phyloP scores from a whole-genome alignment of 805 yeast genomes.

The Jamesozyma rosinii region DNA sequence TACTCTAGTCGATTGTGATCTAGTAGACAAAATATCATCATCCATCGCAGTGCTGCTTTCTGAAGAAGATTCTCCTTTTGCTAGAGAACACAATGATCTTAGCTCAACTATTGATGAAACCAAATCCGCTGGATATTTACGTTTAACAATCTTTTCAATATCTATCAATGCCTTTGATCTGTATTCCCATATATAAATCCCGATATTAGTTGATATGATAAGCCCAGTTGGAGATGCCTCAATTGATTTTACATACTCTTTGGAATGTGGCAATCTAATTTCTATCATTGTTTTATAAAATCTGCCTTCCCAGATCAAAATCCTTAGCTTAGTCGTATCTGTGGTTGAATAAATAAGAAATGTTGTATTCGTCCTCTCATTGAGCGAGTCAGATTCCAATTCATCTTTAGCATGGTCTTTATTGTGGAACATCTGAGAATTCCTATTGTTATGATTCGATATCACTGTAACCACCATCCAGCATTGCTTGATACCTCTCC shows the following conservation, averaged over 20 bases:
- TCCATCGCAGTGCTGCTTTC: not conserved
- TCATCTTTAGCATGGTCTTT: not conserved
- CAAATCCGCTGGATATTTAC: conserved; percentile 17
- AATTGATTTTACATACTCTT: conserved; percentile 17
- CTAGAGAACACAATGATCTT: not conserved
- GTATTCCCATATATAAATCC: conserved; percentile 21
- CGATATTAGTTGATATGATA: conserved; percentile 17
- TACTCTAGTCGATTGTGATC: conserved; percentile 7
- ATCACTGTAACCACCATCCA: conserved; percentile 18
- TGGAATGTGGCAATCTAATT: conserved; percentile 12
- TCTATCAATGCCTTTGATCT: conserved; percentile 8
- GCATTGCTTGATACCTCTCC: conserved; percentile 21
- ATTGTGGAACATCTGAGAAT: conserved; percentile 1
- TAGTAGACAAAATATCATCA: conserved; percentile 7
- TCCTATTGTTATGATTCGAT: not conserved
- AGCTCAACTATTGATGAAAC: conserved; percentile 14
- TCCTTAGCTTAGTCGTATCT: conserved; percentile 14
- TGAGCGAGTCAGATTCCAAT: not conserved
- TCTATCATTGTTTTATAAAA: conserved; percentile 21
- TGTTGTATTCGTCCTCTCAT: conserved; percentile 10
- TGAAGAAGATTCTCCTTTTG: too few relatives aligned
- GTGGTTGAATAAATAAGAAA: conserved; percentile 16
- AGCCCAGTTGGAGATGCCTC: conserved; percentile 12
- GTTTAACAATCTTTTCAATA: conserved; percentile 16
- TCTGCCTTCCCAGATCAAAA: conserved; percentile 26